Percentiles rank a stretch among this genome's conserved stretches.
Evolutionary conservation across 225 moss, liverwort and hornwort genomes (phyloP).

Genomic region (Pleurozium schreberi): DNA sequence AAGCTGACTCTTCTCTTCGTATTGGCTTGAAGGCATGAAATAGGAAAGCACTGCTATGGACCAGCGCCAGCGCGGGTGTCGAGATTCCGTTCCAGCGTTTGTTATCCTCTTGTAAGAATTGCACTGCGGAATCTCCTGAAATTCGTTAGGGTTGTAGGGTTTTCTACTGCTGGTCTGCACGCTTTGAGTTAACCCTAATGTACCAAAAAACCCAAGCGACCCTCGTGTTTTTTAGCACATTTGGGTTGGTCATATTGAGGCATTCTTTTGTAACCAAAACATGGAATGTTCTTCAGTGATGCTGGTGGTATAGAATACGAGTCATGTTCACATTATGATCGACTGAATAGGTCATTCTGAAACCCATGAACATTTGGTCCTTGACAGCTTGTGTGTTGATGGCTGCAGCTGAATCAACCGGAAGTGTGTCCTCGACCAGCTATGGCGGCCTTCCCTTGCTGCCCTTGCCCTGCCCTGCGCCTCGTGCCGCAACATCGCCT

Average conservation of each 20-base stretch:
- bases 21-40: slow-evolving; percentile 12
- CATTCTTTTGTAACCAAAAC: neutral
- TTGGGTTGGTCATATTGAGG: neutral
- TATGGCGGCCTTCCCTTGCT: slow-evolving; percentile 26
- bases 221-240: neutral
- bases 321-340: neutral
- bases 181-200: neutral
- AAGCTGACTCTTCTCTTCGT: neutral
- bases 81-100: neutral
- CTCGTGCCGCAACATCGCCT: slow-evolving; percentile 10
- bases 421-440: neutral
- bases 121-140: neutral
- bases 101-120: neutral
- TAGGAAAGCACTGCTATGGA: slow-evolving; percentile 6
- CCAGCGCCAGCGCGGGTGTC: neutral
- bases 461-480: slow-evolving; percentile 12
- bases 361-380: neutral
- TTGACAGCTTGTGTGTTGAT: neutral
- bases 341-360: neutral
- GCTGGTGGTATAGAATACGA: neutral
- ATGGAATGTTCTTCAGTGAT: neutral
- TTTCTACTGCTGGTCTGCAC: neutral
- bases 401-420: slow-evolving; percentile 7
- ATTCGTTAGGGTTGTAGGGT: neutral
- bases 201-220: too few relatives aligned